Base-by-base conservation (phyloP, 768 basidiomycete genomes). In the Coprinopsis strossmayeri region DNA sequence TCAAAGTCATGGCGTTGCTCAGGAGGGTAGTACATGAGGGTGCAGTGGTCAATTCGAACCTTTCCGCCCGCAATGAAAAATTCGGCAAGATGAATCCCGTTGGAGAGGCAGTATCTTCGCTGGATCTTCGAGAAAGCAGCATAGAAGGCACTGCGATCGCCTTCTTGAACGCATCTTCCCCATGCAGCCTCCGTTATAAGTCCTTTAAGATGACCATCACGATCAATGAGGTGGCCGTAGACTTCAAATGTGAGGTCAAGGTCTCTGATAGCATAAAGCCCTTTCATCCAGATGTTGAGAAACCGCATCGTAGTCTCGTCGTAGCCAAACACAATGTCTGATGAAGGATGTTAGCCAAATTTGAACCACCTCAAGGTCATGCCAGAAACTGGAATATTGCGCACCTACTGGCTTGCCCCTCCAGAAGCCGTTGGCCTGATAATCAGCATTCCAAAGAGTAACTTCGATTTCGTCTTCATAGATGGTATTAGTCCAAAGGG, bases 191-290 rank as follows among this genome's bases (percentile, higher is more conserved):
- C 69, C n/a, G 57, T 59, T 1, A 69, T 61, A 10, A 69, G 45
- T 7, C 69, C 70, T 17, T 66, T 55, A n/a, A 70, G 45, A 2
- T 59, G 47, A 1, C 62, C 65, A 20, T 68, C 60, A 34, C 54
- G 49, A 15, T 59, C 57, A 5, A 69, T 49, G 4, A 68, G 50
- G 46, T 69, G 67, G 1, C 65, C 69, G 40, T 64, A 58, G 28
- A 68, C 60, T 25, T 66, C 61, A 38, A 61, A 70, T 1, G 64
- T 68, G 9, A 73, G 52, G 53, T 69, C 68, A 10, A 67, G 53
- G 12, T 63, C 65, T 26, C 61, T 52, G 15, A 68, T 46, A 5
- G 53, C 48, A 12, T 59, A 57, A 40, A 64, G 57, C 2, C 59
- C 65, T 48, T 47, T 44, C 68, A 71, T 70, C 17, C 59, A 59